Base-by-base conservation (phyloP, 805 yeast genomes). In the Saccharomyces eubayanus region DNA sequence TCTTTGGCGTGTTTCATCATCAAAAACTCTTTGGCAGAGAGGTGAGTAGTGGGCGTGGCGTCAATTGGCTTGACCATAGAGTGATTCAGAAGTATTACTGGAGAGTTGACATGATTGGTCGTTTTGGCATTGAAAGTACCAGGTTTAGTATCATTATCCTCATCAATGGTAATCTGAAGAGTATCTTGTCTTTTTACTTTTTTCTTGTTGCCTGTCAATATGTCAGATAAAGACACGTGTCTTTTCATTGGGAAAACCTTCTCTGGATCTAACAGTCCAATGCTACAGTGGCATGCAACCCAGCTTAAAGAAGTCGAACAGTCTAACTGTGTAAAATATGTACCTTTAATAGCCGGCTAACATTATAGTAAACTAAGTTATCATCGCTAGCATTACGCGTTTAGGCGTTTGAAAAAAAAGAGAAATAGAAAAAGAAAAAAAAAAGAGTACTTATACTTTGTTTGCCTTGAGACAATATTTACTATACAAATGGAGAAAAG, bases 161-260 rank as follows among this genome's bases (percentile, higher is more conserved):
- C 43, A 36, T 36, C 43, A 16, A 36, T 36, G 24, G 43, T 16
- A 16, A 36, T 36, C 21, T 36, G 43, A 16, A 36, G 43, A 36
- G 43, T 16, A 4, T 47, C 49, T 47, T 24, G 29, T 14, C 24
- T 36, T 36, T 16, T 36, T 0, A 36, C 43, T 16, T 51, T 31
- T 48, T 49, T 45, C 51, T 49, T 14, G 54, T 59, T 53, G 10
- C 62, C 62, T 55, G 55, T 51, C 55, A 59, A 53, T 45, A 59
- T 41, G 30, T 47, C 53, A 27, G 57, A 46, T 45, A 59, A 46
- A 29, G 55, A 49, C 28, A 55, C 53, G 49, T 53, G 53, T 46
- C 51, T 51, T 41, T 57, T 53, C 58, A 57, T 56, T 16, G 43
- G 24, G 21, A 16, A 36, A 36, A 16, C 43, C 21, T 36, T 36